Base-by-base conservation (phyloP, 148 eudicot genomes). In the Amaranthus palmeri region DNA sequence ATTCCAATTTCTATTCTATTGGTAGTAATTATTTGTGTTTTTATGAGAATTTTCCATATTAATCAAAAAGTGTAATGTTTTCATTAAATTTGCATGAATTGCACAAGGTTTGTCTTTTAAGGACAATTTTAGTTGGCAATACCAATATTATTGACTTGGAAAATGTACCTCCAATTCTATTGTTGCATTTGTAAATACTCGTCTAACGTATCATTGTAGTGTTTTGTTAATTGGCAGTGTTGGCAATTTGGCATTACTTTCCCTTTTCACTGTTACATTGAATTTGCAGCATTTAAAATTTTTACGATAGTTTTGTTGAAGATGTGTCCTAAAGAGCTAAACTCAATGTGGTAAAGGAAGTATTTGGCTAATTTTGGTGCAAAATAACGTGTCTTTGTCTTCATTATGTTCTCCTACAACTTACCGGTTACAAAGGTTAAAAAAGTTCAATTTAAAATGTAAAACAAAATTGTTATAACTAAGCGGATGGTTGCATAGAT, bases 61-160 rank as follows among this genome's bases (percentile, higher is more conserved):
- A 25, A 2, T 0, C 36, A 25, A 25, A 25, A 25, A 25, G 36
- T 25, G 36, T 25, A 25, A 25, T 6, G 8, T 40, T 40, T 11
- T 44, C 67, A 63, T 63, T 63, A 11, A 49, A 63, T 63, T 51
- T 63, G 14, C 46, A 63, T 45, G 67, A 63, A 63, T 10, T 44
- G 7, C 52, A 63, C 67, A 63, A 45, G 67, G n/a, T 62, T 42
- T 63, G 51, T 63, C 36, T 63, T 15, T 8, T 61, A 3, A 61
- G 66, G 12, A 43, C 46, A 12, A 61, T 61, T 36, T 40, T 42
- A 13, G 49, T 61, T 61, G 49, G 18, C 17, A 6, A 25, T 25
- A 25, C 36, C 36, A 25, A 25, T 25, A 9, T 56, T 61, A 61
- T 61, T 63, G 50, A 63, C 67, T 49, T 63, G 67, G 14, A n/a